Conservation (phyloP, 768 basidiomycete species). For the Agaricus blazei region DNA sequence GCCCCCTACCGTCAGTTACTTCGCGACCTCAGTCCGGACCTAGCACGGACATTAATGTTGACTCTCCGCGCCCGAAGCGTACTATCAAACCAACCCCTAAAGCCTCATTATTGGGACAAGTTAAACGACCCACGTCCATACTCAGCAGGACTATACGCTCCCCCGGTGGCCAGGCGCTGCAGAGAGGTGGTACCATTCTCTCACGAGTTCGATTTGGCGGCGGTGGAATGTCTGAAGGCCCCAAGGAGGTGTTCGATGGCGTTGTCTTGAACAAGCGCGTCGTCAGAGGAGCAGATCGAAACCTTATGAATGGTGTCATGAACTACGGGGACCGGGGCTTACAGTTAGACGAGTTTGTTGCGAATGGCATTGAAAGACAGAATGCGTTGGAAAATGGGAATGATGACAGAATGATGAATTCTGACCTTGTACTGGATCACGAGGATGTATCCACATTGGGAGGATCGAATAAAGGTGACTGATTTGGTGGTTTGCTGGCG, state of each 20-base stretch:
- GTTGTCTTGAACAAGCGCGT: constrained; percentile 3
- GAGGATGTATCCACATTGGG: constrained; percentile 6
- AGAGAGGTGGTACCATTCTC: neutral
- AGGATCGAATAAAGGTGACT: constrained; percentile 7
- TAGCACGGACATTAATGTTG: neutral
- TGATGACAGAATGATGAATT: neutral
- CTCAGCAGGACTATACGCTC: neutral
- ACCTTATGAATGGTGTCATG: too few relatives aligned
- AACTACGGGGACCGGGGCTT: neutral
- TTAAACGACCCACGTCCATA: neutral
- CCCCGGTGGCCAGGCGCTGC: neutral
- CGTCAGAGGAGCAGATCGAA: too few relatives aligned
- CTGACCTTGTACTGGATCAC: neutral
- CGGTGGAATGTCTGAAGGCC: neutral
- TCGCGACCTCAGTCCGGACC: neutral
- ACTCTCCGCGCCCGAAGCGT: neutral
- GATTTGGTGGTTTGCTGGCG: neutral
- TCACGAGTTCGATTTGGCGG: neutral
- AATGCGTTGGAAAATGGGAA: neutral
- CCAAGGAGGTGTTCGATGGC: constrained; percentile 7
- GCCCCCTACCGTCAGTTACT: neutral
- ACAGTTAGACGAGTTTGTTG: constrained; percentile 8
- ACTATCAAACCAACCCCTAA: constrained; percentile 5
- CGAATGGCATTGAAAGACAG: constrained; percentile 2
- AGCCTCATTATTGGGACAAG: neutral